Evolutionary conservation across 305 asterid genomes (phyloP).

Genomic region (Plantago rigida): DNA sequence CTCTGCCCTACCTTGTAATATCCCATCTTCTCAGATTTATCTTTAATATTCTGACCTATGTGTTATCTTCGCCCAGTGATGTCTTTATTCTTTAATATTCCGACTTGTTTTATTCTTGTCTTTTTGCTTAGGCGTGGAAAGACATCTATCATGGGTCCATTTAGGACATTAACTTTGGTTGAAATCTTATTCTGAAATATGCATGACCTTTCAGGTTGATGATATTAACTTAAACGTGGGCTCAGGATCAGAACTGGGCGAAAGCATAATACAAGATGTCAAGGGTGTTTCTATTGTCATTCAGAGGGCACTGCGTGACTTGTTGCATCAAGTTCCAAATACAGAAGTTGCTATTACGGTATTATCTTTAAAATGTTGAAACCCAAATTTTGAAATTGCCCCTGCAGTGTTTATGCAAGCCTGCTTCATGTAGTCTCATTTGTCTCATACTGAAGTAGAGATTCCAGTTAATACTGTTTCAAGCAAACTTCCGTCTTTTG

Average conservation of each 20-base stretch:
- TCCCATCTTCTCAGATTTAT: too few species aligned
- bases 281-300: conserved; percentile 70
- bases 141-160: neutral
- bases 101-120: too few species aligned
- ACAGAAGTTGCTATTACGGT: conserved; percentile 72
- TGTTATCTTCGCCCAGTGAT: neutral
- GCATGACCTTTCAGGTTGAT: conserved; percentile 53
- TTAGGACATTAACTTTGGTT: conserved; percentile 8
- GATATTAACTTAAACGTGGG: conserved; percentile 89
- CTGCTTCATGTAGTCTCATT: too few species aligned
- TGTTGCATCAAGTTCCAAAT: conserved; percentile 65
- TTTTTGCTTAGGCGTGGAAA: neutral
- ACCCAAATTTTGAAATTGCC: neutral
- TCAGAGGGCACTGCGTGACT: conserved; percentile 76
- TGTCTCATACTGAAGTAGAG: too few species aligned
- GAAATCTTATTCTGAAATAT: conserved; percentile 7
- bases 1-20: too few species aligned
- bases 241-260: conserved; percentile 69
- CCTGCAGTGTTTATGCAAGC: too few species aligned
- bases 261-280: conserved; percentile 76
- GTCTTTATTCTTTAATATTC: too few species aligned
- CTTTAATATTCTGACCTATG: too few species aligned
- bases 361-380: conserved; percentile 19
- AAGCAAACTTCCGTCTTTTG: neutral
- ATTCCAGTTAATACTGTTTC: neutral